Evolutionary conservation across 2,329 filamentous ascomycete species (phyloP), one percentile per base, ranked within the genome.

Genomic region (Fonsecaea erecta): DNA sequence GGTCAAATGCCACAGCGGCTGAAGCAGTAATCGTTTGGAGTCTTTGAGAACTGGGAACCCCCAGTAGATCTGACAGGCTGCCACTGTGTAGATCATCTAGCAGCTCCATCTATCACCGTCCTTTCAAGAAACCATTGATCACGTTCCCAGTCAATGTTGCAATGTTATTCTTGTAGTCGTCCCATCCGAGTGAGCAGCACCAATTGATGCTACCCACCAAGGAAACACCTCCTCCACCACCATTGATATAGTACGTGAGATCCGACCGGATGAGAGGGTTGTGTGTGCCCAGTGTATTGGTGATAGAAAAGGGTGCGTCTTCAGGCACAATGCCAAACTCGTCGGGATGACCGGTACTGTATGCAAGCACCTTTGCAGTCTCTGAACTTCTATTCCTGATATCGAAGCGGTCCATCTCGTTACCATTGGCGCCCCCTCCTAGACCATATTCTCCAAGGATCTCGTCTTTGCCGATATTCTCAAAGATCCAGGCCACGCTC

Each of bases 371-470:
- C 2, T 75, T 63, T 2, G 71, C 67, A 58, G 74, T 74, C 2
- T 48, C 21, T 1, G 76, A 75, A 12, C 73, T 75, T 1, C 75
- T 75, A 16, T 75, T 68, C 7, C 51, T 62, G 54, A 71, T 71
- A 54, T 78, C 76, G n/a, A 75, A 63, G 5, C 74, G 69, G 65
- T 77, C 76, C 52, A 77, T 74, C 65, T 78, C 76, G 51, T 78
- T 75, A 14, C 75, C 75, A 51, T 69, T 72, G 9, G 74, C 75
- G 7, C 74, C 73, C 14, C 74, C 74, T 2, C 72, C 74, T 14
- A 77, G 71, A 3, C 71, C 70, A 9, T 72, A 55, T 34, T 72
- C 66, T 8, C 71, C 70, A 35, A 70, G 71, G 24, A 68, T 65
- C 16, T 65, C 63, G 48, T 56, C 66, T 12, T 65, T 52, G 43